These are phyloP conservation scores for Physaria fendleri DNA, from an alignment of 345 rosid genomes.

Conservation along the genomic window DNA sequence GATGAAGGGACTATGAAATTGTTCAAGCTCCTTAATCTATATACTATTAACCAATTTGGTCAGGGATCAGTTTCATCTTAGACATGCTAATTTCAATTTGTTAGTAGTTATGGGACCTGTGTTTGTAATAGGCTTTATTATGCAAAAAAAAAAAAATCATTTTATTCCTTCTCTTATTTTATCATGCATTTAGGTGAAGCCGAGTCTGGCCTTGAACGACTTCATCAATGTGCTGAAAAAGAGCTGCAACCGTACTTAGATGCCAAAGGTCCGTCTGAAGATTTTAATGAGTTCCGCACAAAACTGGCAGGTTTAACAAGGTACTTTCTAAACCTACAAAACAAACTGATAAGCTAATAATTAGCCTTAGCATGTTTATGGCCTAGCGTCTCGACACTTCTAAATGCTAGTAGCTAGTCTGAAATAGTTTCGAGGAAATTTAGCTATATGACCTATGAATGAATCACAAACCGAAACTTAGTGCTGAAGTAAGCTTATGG, in stretches of 20 bases:
- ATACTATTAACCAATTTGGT: not conserved
- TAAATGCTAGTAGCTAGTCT: not conserved
- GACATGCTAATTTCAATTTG: not conserved
- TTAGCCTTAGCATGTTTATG: not conserved
- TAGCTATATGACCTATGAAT: not conserved
- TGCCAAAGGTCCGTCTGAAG: slow-evolving; percentile 57
- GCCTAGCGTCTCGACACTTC: not conserved
- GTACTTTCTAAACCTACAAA: slow-evolving; percentile 24
- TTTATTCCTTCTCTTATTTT: slow-evolving; percentile 1
- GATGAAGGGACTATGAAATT: not conserved
- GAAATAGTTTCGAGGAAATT: not conserved
- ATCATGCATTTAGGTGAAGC: slow-evolving; percentile 57
- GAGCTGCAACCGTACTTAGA: slow-evolving; percentile 53
- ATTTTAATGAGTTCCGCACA: slow-evolving; percentile 78
- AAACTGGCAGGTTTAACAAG: slow-evolving; percentile 84
- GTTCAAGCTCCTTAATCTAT: not conserved
- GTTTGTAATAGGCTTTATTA: not conserved
- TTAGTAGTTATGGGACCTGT: not conserved
- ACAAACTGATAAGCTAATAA: not conserved
- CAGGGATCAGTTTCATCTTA: not conserved
- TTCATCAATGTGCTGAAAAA: slow-evolving; percentile 89
- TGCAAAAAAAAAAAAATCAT: not conserved
- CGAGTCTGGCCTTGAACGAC: slow-evolving; percentile 81
- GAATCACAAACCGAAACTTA: not conserved
- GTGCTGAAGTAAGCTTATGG: not conserved